Evolutionary conservation across 2,329 filamentous ascomycete species (phyloP), one percentile per base, ranked within the genome.

Genomic region (Arthrobotrys entomopaga): DNA sequence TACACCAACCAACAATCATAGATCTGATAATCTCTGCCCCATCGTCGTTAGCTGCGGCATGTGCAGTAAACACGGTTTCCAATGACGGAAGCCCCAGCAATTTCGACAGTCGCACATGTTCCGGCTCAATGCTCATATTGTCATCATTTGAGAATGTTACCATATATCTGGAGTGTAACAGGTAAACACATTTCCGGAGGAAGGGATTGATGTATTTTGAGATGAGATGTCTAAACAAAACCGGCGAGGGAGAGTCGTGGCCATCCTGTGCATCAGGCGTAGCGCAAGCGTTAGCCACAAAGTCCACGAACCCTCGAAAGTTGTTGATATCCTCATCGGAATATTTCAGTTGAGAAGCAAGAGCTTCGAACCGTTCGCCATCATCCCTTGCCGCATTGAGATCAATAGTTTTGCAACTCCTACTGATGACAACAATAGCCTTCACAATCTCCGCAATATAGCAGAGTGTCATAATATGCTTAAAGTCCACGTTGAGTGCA

Each of bases 361-460:
- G 8, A 1, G 34, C 15, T 15, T 49, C 49, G 24, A 73, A 73
- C 20, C 56, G 57, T n/a, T 43, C 56, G 11, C 56, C 61, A 26
- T 73, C 61, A 7, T 66, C 56, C 8, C 69, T 24, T 1, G 48
- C 49, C 4, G 54, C 61, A 40, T 61, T 60, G 40, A 73, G 16
- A 29, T 73, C 69, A 22, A 73, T 59, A 22, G 50, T 49, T 24
- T 73, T 50, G 40, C 40, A 73, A 24, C 29, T 81, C 20, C 82
- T 77, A 42, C 83, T 81, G 79, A 87, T 87, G 6, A 86, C 84
- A 13, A 88, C 80, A 15, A 92, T 86, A 4, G 93, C 89, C 82
- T 96, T 96, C 72, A 96, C 88, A 67, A 99, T 88, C 82, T 99
- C 95, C 1, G 92, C 92, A 65, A 96, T 85, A 80, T 96, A 97